Base-by-base conservation (phyloP, 805 yeast genomes). In the Suhomyces pyralidae region DNA sequence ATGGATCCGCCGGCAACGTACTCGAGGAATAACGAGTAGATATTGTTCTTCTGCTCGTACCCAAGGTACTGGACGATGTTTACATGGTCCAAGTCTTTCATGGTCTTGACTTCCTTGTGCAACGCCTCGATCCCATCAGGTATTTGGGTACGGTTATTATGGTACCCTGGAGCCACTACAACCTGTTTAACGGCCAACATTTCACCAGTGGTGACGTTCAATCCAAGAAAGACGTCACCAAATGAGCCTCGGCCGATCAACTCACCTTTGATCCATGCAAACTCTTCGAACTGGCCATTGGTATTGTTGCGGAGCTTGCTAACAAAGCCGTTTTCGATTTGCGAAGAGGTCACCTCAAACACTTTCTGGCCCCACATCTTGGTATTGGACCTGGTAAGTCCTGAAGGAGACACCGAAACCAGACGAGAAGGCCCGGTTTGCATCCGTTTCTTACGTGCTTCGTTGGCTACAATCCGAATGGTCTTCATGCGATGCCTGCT, bases 151-250 rank as follows among this genome's bases (percentile, higher is more conserved):
- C 42, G 42, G 17, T 28, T 46, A n/a, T 55, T 52, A 6, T 56
- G 56, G 19, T 54, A 56, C 14, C 60, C 60, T 9, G 61, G 55
- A 0, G 89, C 85, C 10, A 86, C 85, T 42, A 81, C 85, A 2
- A 93, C 97, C 69, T 94, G 99, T 65, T 94, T 94, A 2, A 94
- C 99, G 0, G 99, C 99, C 74, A 94, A 87, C 96, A 94, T 91
- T 63, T 94, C 99, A 51, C 98, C 98, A 0, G 97, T 90, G 1
- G 98, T 94, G 15, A 91, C 92, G 68, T 94, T 94, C 63, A 94
- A 78, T 1, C 97, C 97, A 51, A 94, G 76, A 64, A 80, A 93
- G 1, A 94, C 99, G 36, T 89, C 85, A 8, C 99, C 99, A 75
- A 92, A 94, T 1, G 97, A 92, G 0, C 99, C 99, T 53, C 90